Evolutionary conservation across 768 basidiomycete genomes (phyloP), one percentile per base, ranked within the genome.

Genomic region (Rhizopogon rudus): DNA sequence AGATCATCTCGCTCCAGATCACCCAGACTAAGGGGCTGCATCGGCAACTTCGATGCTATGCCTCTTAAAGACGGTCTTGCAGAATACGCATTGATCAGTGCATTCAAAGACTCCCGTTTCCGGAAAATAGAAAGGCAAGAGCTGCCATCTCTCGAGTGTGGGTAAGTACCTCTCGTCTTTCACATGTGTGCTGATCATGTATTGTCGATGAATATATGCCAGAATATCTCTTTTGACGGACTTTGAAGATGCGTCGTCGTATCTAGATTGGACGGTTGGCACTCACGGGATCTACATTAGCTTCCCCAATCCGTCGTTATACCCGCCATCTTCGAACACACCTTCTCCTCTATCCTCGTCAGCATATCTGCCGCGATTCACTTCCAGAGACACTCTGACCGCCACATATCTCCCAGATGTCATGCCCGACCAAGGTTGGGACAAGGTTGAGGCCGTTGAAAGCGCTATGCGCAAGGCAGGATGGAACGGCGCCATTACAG

Each of bases 401-500:
- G 94, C 95, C 7, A 94, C 92, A 0, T 99, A 95, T 72, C 80
- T 99, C 10, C 97, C 97, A 5, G 87, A 98, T 53, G 89, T 99
- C 56, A 88, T 91, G 42, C 81, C 87, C 0, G 91, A 93, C 39
- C 96, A 98, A 70, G 94, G 92, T 6, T 99, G 97, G 97, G 82
- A 86, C 58, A 89, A 88, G 79, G 75, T 87, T 55, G 90, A 97
- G 69, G 87, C 96, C 6, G 73, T 99, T 40, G 87, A 95, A 62
- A 93, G 87, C 62, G 93, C 94, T 29, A 93, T 98, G 60, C 81
- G 83, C 59, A 99, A 99, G 72, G 91, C 95, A 3, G 97, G 94
- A 3, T 98, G 88, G 88, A 81, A 69, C 54, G 92, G 91, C 1
- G 70, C 71, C 49, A 89, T 95, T 63, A 89, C 86, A 0, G 93